phyloP scores from a whole-genome alignment of 371 early-diverging fungal genomes.

The Funneliformis caledonium region DNA sequence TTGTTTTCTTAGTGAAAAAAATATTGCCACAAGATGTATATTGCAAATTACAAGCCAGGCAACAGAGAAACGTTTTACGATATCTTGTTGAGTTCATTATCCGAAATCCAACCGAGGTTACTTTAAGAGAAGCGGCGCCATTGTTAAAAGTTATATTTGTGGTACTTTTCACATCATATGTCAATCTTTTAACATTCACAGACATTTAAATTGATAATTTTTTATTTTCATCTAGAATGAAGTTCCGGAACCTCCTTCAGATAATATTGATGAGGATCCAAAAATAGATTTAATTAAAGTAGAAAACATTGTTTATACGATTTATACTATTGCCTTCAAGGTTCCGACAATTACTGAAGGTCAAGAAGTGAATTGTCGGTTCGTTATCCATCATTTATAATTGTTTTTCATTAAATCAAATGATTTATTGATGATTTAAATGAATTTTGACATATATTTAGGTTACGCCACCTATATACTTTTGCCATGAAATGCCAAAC shows the following conservation, averaged over 20 bases:
- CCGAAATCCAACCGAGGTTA: slow-evolving; percentile 1
- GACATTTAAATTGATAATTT: background rate
- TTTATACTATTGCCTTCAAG: slow-evolving; percentile 28
- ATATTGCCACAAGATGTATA: slow-evolving; percentile 16
- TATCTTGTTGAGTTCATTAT: slow-evolving; percentile 19
- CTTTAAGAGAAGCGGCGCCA: slow-evolving; percentile 24
- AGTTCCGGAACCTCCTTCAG: slow-evolving; percentile 8
- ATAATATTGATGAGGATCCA: slow-evolving; percentile 13
- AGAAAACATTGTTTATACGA: slow-evolving; percentile 29
- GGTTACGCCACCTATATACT: slow-evolving; percentile 17
- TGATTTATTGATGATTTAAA: background rate
- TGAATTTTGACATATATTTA: background rate
- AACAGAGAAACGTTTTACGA: slow-evolving; percentile 22
- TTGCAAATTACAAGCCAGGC: slow-evolving; percentile 23
- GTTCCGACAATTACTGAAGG: slow-evolving; percentile 18
- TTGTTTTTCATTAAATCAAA: background rate
- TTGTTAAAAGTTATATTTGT: slow-evolving; percentile 23
- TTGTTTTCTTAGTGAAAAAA: slow-evolving; percentile 17
- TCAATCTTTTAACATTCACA: too few relatives aligned
- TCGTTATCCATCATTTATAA: slow-evolving; percentile 1
- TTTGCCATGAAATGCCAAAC: background rate
- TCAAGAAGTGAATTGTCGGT: slow-evolving; percentile 22
- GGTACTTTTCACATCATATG: slow-evolving; percentile 12
- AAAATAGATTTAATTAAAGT: slow-evolving; percentile 26
- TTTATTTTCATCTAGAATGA: slow-evolving; percentile 13